Conservation (phyloP, 2,329 filamentous ascomycete genomes). For the Hansfordia pulvinata region DNA sequence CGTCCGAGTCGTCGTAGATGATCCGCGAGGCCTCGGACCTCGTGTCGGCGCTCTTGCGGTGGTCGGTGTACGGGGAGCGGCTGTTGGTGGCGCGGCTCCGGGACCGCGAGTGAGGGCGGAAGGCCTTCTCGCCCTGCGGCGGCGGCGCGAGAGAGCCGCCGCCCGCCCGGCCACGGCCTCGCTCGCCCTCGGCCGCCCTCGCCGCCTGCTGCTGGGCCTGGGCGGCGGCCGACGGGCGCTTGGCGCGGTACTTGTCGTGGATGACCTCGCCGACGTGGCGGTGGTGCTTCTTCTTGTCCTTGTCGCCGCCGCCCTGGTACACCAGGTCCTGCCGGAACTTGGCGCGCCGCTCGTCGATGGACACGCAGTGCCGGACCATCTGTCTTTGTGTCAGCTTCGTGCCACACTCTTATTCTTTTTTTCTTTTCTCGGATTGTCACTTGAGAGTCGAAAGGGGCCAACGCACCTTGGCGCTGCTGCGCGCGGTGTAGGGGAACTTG, state of each 20-base stretch:
- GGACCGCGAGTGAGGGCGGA: slow-evolving; percentile 18
- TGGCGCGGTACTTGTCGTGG: slow-evolving; percentile 22
- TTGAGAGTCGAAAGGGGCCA: no score
- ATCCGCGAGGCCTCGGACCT: slow-evolving; percentile 18
- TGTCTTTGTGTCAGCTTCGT: no score
- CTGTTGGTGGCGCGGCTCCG: slow-evolving; percentile 15
- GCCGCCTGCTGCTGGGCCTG: slow-evolving; percentile 1
- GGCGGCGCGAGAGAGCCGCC: slow-evolving; percentile 2
- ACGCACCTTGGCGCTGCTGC: slow-evolving; percentile 33
- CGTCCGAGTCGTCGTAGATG: slow-evolving; percentile 23
- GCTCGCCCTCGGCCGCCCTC: slow-evolving; percentile 6
- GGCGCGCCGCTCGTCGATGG: slow-evolving; percentile 56
- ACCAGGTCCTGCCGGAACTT: slow-evolving; percentile 62
- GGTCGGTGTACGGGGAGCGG: no score
- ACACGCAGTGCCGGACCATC: slow-evolving; percentile 55
- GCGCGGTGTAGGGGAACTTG: slow-evolving; percentile 57
- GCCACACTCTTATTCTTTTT: no score
- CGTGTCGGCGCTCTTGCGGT: slow-evolving; percentile 9
- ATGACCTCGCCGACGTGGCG: slow-evolving; percentile 6
- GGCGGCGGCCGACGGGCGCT: slow-evolving; percentile 5
- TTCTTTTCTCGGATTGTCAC: no score
- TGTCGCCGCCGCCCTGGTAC: slow-evolving; percentile 28
- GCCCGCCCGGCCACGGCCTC: slow-evolving; percentile 4
- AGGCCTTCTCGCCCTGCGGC: slow-evolving; percentile 12
- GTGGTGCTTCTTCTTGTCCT: slow-evolving; percentile 8